Conservation (phyloP, 2,329 filamentous ascomycete genomes). For the Penicillium sp. region DNA sequence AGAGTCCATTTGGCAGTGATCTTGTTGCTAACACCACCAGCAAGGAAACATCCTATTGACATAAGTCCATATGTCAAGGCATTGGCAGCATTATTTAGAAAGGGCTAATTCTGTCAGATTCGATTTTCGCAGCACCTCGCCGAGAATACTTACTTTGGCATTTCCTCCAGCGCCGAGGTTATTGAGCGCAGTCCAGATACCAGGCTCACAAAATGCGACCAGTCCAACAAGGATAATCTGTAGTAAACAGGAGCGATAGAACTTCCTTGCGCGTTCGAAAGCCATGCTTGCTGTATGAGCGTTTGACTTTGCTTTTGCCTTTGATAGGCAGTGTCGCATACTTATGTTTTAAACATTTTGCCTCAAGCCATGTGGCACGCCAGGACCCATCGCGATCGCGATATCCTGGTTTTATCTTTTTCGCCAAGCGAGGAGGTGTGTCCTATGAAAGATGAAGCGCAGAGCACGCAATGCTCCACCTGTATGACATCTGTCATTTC, state of each 20-base stretch:
- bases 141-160: constrained; percentile 11
- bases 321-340: neutral
- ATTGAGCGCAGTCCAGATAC: constrained; percentile 49
- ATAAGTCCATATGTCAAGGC: constrained; percentile 51
- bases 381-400: constrained; percentile 14
- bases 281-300: constrained; percentile 2
- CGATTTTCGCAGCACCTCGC: neutral
- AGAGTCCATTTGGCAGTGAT: constrained; percentile 44
- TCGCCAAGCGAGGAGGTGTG: neutral
- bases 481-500: constrained; percentile 5
- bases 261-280: neutral
- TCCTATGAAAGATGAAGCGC: neutral
- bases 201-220: constrained; percentile 45
- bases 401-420: constrained; percentile 2
- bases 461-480: constrained; percentile 17
- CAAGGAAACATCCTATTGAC: constrained; percentile 48
- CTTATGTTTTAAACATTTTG: neutral
- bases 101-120: constrained; percentile 40
- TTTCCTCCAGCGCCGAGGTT: constrained; percentile 46
- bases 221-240: constrained; percentile 44
- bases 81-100: constrained; percentile 53
- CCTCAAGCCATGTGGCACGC: constrained; percentile 7
- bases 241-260: constrained; percentile 47
- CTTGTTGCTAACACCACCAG: constrained; percentile 47
- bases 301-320: neutral